These are phyloP conservation scores for Plasmodium blacklocki DNA, from an alignment of 169 alveolate genomes.

Conservation along the genomic window DNA sequence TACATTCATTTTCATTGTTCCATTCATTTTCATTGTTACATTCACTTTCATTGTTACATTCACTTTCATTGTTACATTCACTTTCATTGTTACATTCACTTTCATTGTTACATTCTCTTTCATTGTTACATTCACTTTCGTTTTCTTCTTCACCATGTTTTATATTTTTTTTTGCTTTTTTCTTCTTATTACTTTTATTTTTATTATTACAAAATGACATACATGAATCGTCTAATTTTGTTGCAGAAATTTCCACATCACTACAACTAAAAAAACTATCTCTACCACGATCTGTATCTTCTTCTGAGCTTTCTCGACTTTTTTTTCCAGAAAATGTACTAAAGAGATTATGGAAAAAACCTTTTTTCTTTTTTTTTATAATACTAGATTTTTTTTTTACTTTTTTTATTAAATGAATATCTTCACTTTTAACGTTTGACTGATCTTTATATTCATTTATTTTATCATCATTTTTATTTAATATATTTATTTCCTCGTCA, in stretches of 20 bases:
- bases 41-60: not conserved
- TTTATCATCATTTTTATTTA: constrained; percentile 9
- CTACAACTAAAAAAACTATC: constrained; percentile 73
- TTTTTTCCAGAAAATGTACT: constrained; percentile 8
- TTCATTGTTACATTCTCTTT: not conserved
- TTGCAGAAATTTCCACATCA: constrained; percentile 34
- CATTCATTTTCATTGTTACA: not conserved
- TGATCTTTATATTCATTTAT: constrained; percentile 4
- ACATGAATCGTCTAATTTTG: constrained; percentile 13
- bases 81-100: not conserved
- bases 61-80: not conserved
- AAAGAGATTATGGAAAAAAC: constrained; percentile 24
- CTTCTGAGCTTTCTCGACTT: constrained; percentile 46
- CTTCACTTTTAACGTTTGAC: constrained; percentile 1
- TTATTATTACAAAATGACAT: constrained; percentile 5
- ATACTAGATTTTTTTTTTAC: not conserved
- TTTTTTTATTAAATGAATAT: constrained; percentile 2
- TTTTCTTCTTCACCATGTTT: not conserved
- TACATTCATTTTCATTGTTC: not conserved
- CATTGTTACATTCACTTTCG: not conserved
- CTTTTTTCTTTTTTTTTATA: constrained; percentile 1
- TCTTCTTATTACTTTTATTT: constrained; percentile 3
- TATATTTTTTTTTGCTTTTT: not conserved
- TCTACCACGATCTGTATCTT: constrained; percentile 47
- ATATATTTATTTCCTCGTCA: not conserved